Conservation (phyloP, 2,329 filamentous ascomycete species). For the Coleophoma cylindrospora region DNA sequence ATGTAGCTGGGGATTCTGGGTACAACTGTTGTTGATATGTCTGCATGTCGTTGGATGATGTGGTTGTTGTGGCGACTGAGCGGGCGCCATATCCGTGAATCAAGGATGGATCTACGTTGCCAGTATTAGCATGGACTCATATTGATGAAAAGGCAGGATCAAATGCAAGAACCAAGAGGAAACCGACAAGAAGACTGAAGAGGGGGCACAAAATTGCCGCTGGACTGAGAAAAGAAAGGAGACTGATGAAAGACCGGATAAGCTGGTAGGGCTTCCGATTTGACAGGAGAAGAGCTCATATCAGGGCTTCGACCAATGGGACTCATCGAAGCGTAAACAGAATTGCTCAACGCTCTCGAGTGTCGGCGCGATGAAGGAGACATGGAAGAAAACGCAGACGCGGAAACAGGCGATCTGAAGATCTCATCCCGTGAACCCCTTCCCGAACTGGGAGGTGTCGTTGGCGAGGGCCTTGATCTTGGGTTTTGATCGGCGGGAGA, state of each 20-base stretch:
- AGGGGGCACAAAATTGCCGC: slow-evolving; percentile 46
- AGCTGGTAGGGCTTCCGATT: slow-evolving; percentile 12
- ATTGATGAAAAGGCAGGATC: background rate
- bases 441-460: slow-evolving; percentile 18
- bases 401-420: slow-evolving; percentile 29
- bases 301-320: slow-evolving; percentile 15
- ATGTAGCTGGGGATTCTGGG: slow-evolving; percentile 24
- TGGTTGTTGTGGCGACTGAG: slow-evolving; percentile 10
- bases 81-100: slow-evolving; percentile 21
- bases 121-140: slow-evolving; percentile 15
- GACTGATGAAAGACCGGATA: slow-evolving; percentile 24
- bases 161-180: slow-evolving; percentile 30
- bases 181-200: slow-evolving; percentile 48
- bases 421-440: slow-evolving; percentile 13
- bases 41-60: slow-evolving; percentile 17
- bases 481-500: slow-evolving; percentile 18
- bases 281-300: slow-evolving; percentile 13
- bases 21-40: slow-evolving; percentile 23
- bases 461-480: slow-evolving; percentile 20
- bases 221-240: slow-evolving; percentile 48
- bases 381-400: slow-evolving; percentile 26
- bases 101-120: slow-evolving; percentile 25
- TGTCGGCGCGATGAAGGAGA: slow-evolving; percentile 23
- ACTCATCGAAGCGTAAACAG: slow-evolving; percentile 16
- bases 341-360: slow-evolving; percentile 16